These are phyloP conservation scores for Sergeia podlipaevii DNA, from an alignment of 208 protist genomes.

Conservation along the genomic window DNA sequence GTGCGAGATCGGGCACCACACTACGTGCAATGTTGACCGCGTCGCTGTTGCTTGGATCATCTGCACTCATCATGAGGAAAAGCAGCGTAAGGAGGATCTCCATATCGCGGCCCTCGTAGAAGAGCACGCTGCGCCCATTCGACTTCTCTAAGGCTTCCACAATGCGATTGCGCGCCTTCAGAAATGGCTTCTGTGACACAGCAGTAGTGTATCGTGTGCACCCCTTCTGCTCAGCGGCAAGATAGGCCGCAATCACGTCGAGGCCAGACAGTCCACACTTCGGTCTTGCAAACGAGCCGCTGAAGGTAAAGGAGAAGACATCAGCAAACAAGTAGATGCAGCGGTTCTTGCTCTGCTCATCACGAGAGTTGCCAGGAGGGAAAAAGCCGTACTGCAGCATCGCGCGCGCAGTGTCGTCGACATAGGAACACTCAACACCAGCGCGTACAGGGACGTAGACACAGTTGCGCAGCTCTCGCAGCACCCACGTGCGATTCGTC, in stretches of 20 bases:
- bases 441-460: conserved; percentile 62
- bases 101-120: conserved; percentile 82
- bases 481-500: conserved; percentile 78
- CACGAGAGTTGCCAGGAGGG: conserved; percentile 33
- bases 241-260: conserved; percentile 53
- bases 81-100: conserved; percentile 73
- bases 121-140: conserved; percentile 68
- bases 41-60: conserved; percentile 76
- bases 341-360: conserved; percentile 64
- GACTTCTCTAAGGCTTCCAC: conserved; percentile 72
- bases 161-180: conserved; percentile 78
- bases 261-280: conserved; percentile 41
- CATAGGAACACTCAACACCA: conserved; percentile 46
- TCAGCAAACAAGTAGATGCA: conserved; percentile 86
- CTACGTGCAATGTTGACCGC: conserved; percentile 50
- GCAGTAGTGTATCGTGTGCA: conserved; percentile 73
- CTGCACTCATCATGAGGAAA: conserved; percentile 79
- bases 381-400: conserved; percentile 76
- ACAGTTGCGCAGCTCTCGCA: conserved; percentile 77
- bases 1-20: conserved; percentile 61
- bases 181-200: conserved; percentile 47
- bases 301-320: conserved; percentile 80
- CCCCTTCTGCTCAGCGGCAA: conserved; percentile 54
- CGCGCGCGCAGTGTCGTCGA: conserved; percentile 42
- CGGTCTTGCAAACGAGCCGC: conserved; percentile 39